Percentiles rank a stretch among this genome's conserved stretches.
Conservation (phyloP, 2,329 filamentous ascomycete species). For the Curvularia eragrostidis region DNA sequence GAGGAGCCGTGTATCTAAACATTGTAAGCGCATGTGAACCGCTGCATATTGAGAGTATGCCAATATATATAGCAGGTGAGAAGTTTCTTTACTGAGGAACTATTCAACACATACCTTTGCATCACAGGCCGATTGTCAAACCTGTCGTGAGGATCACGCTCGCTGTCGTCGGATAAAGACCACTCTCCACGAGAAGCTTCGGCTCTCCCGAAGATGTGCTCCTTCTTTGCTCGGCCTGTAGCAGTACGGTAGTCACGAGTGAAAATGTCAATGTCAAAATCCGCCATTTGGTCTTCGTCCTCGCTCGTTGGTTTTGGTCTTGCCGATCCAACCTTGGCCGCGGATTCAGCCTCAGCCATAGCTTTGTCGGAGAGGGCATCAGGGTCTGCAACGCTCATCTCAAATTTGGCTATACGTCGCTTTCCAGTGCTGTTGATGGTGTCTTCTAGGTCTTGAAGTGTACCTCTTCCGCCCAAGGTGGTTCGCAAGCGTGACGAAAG, state of each 20-base stretch:
- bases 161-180: slow-evolving; percentile 39
- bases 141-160: slow-evolving; percentile 44
- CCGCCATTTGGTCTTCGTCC: slow-evolving; percentile 24
- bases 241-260: slow-evolving; percentile 39
- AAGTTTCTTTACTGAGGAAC: not conserved
- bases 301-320: slow-evolving; percentile 28
- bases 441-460: slow-evolving; percentile 68
- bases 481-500: slow-evolving; percentile 73
- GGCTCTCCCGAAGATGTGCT: slow-evolving; percentile 52
- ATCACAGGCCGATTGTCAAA: slow-evolving; percentile 45
- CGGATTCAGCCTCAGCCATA: slow-evolving; percentile 30
- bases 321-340: slow-evolving; percentile 38
- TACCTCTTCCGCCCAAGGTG: slow-evolving; percentile 53
- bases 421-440: slow-evolving; percentile 77
- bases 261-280: slow-evolving; percentile 47
- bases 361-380: slow-evolving; percentile 38
- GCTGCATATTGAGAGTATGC: not conserved
- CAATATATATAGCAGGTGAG: not conserved
- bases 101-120: slow-evolving; percentile 42
- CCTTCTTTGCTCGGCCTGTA: slow-evolving; percentile 26
- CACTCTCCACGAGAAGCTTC: slow-evolving; percentile 51
- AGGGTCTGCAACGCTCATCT: slow-evolving; percentile 65
- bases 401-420: slow-evolving; percentile 77
- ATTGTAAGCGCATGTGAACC: slow-evolving; percentile 19
- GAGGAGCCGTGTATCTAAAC: slow-evolving; percentile 57